A percentile compares a stretch with the other conserved stretches of the same genome.
These are phyloP conservation scores for Paraconiothyrium sp. DNA, from an alignment of 2,329 filamentous ascomycete genomes.

Conservation along the genomic window DNA sequence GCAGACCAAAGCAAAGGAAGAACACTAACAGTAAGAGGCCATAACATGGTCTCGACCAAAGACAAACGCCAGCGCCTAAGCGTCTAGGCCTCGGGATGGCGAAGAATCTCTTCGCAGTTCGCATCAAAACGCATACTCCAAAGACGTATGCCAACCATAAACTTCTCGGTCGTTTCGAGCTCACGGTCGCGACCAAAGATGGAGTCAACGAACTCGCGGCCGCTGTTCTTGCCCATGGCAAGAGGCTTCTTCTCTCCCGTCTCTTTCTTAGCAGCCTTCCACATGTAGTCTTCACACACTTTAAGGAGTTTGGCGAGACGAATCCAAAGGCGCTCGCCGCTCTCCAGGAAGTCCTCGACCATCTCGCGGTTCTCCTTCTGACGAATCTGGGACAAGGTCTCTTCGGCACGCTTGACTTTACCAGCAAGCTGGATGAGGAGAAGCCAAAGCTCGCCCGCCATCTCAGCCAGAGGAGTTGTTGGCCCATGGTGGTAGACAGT, in stretches of 20 bases:
- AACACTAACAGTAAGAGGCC: conserved; percentile 15
- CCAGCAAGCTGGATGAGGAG: conserved; percentile 91
- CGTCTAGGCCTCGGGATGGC: conserved; percentile 56
- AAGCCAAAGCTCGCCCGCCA: conserved; percentile 95
- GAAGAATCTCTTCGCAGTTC: conserved; percentile 91
- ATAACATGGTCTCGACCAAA: conserved; percentile 10
- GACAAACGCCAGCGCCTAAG: conserved; percentile 37
- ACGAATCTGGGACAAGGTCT: conserved; percentile 77
- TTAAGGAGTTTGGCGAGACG: conserved; percentile 89
- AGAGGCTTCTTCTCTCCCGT: conserved; percentile 68
- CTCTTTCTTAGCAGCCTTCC: conserved; percentile 81
- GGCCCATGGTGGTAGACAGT: conserved; percentile 90
- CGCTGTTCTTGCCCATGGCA: conserved; percentile 86
- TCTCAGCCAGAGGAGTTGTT: conserved; percentile 83
- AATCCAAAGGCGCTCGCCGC: conserved; percentile 84
- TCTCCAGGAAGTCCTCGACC: conserved; percentile 89
- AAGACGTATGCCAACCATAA: conserved; percentile 87
- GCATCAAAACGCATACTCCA: conserved; percentile 96
- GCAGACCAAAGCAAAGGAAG: conserved; percentile 29
- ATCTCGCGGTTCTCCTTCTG: conserved; percentile 78
- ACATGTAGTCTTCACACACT: conserved; percentile 93
- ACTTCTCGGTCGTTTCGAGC: conserved; percentile 86
- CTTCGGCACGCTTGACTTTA: conserved; percentile 91
- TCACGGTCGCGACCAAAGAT: conserved; percentile 93
- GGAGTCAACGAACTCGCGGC: conserved; percentile 93